Conservation (phyloP, 1,139 yeast species). For the Magnusiomyces ingens region DNA sequence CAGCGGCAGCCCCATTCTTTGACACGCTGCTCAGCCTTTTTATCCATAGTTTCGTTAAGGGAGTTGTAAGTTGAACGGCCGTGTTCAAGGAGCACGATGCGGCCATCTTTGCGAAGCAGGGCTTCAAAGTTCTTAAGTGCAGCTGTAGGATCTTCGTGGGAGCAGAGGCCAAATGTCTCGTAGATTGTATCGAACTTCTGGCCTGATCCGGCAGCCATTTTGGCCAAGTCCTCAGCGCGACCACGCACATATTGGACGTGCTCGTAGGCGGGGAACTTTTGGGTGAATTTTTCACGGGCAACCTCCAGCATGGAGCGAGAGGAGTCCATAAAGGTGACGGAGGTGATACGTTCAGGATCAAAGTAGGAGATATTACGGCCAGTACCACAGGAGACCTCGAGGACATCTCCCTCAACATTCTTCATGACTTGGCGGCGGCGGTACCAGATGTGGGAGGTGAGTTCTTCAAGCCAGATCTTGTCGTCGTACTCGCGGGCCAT, state of each 20-base stretch:
- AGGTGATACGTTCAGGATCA: slow-evolving; percentile 50
- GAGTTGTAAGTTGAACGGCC: slow-evolving; percentile 80
- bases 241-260: slow-evolving; percentile 86
- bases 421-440: slow-evolving; percentile 80
- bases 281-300: slow-evolving; percentile 67
- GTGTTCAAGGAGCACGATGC: slow-evolving; percentile 81
- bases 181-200: slow-evolving; percentile 79
- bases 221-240: slow-evolving; percentile 76
- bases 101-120: slow-evolving; percentile 82
- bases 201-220: slow-evolving; percentile 42
- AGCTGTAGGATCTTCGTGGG: slow-evolving; percentile 85
- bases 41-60: slow-evolving; percentile 74
- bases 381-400: slow-evolving; percentile 94
- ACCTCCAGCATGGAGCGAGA: slow-evolving; percentile 78
- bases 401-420: slow-evolving; percentile 75
- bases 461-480: slow-evolving; percentile 81
- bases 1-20: slow-evolving; percentile 96
- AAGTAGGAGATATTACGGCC: slow-evolving; percentile 84
- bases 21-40: slow-evolving; percentile 75
- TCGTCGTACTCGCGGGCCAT: slow-evolving; percentile 78
- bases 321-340: slow-evolving; percentile 81
- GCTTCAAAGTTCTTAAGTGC: slow-evolving; percentile 69
- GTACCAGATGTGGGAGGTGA: slow-evolving; percentile 71
- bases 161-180: slow-evolving; percentile 92
- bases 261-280: slow-evolving; percentile 55